Conservation (phyloP, 2,329 filamentous ascomycete genomes). For the Diaporthe helianthi region DNA sequence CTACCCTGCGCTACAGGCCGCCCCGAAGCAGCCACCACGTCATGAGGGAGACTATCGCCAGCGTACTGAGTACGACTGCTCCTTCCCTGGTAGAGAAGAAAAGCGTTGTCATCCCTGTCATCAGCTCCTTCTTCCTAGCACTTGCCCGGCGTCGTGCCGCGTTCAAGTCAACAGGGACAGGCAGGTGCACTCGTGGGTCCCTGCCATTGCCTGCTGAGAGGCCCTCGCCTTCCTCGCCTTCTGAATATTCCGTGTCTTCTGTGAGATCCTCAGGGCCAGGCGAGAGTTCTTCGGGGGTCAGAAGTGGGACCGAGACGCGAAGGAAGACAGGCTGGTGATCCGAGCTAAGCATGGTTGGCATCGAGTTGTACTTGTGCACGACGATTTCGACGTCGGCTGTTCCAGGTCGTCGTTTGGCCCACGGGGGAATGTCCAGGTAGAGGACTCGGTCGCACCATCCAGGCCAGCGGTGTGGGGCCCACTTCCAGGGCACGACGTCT, state of each 20-base stretch:
- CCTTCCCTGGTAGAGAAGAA: constrained; percentile 62
- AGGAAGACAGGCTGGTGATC: constrained; percentile 89
- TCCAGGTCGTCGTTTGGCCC: constrained; percentile 48
- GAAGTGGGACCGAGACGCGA: constrained; percentile 69
- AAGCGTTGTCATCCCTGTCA: constrained; percentile 62
- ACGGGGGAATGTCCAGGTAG: constrained; percentile 70
- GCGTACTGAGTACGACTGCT: constrained; percentile 52
- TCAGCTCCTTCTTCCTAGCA: constrained; percentile 53
- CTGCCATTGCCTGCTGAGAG: no score
- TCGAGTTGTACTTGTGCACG: constrained; percentile 73
- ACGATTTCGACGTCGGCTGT: constrained; percentile 44
- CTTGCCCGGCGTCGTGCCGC: constrained; percentile 59
- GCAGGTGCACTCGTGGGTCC: constrained; percentile 55
- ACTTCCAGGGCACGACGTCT: constrained; percentile 65
- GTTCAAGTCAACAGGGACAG: constrained; percentile 60
- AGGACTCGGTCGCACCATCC: constrained; percentile 94
- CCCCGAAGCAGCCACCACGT: constrained; percentile 52
- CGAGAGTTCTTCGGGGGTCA: constrained; percentile 49
- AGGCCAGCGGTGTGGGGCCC: constrained; percentile 84
- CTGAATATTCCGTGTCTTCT: not conserved
- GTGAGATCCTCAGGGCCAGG: constrained; percentile 36
- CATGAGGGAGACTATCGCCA: constrained; percentile 51
- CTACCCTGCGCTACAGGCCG: constrained; percentile 29
- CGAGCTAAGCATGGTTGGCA: constrained; percentile 81
- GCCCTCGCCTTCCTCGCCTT: constrained; percentile 2